Conservation (phyloP, 148 eudicot species). For the Talinum fruticosum region DNA sequence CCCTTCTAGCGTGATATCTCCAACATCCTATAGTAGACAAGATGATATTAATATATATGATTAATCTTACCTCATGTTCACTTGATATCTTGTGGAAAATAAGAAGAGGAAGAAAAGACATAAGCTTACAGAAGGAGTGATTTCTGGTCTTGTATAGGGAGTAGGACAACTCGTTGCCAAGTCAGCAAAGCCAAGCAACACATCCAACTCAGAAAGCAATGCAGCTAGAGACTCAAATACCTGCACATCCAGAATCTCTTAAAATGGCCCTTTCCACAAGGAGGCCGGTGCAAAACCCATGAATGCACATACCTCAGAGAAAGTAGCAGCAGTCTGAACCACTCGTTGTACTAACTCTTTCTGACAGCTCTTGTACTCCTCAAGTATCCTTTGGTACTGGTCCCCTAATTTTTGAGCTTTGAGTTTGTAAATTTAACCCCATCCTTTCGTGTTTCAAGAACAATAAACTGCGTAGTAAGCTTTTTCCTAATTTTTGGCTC, state of each 20-base stretch:
- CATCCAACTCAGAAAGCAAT: conserved; percentile 85
- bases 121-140: conserved; percentile 67
- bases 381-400: conserved; percentile 72
- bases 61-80: not conserved
- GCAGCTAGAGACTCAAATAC: conserved; percentile 71
- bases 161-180: conserved; percentile 87
- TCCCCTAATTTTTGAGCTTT: conserved; percentile 86
- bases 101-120: not conserved
- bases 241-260: conserved; percentile 40
- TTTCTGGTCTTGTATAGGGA: conserved; percentile 81
- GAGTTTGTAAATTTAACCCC: conserved; percentile 93
- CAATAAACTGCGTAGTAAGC: conserved; percentile 80
- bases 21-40: conserved; percentile 53
- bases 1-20: conserved; percentile 90
- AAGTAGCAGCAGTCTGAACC: conserved; percentile 72
- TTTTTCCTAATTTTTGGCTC: conserved; percentile 92
- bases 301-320: conserved; percentile 62
- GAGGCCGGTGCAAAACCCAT: conserved; percentile 12
- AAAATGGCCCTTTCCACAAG: conserved; percentile 9
- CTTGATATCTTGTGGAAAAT: not conserved
- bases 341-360: conserved; percentile 82
- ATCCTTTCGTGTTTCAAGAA: conserved; percentile 96
- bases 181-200: conserved; percentile 93
- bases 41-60: conserved; percentile 10
- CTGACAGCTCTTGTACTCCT: conserved; percentile 78